Evolutionary conservation across 768 basidiomycete species (phyloP), one percentile per base, ranked within the genome.

Genomic region (Serendipita vermifera): DNA sequence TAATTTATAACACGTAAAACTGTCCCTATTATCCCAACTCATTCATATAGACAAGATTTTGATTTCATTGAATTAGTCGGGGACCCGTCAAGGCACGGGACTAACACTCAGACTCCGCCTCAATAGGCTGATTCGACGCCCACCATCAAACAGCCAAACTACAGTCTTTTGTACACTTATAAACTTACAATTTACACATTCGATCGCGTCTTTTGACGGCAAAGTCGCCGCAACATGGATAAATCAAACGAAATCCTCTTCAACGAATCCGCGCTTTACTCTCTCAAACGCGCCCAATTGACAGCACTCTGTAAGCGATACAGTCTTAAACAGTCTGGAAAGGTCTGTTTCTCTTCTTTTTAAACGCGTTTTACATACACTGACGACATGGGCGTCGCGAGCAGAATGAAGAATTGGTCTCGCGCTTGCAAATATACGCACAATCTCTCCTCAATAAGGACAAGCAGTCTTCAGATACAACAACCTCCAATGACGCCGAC

Each of bases 221-320:
- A n/a, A 7, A 7, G 46, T 27, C 46, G 46, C 27, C 24, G 29
- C 46, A 51, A 51, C 46, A 51, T 51, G 46, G 27, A 24, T 22
- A 31, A 51, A 39, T 54, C 57, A 20, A 56, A 36, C n/a, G 54
- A 87, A 61, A 89, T 90, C 46, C 69, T 90, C 9, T 87, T 85
- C 70, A 87, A 90, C 68, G 87, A 87, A 3, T 85, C 87, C 0
- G 87, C 88, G 1, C 68, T 91, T 27, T 80, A 87, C 64, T 83
- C 86, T 20, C 77, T 91, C 38, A 63, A 61, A 65, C 83, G 88
- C 48, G 81, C 85, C 41, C 87, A 91, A 64, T 83, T 90, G 38
- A 75, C 87, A 55, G 86, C 85, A 60, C 75, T 91, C 53, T 91
- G 87, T 79, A 89, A 89, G 67, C 77, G 82, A 29, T 85, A 91